Base-by-base conservation (phyloP, 2,329 filamentous ascomycete species). In the Colletotrichum agaves region DNA sequence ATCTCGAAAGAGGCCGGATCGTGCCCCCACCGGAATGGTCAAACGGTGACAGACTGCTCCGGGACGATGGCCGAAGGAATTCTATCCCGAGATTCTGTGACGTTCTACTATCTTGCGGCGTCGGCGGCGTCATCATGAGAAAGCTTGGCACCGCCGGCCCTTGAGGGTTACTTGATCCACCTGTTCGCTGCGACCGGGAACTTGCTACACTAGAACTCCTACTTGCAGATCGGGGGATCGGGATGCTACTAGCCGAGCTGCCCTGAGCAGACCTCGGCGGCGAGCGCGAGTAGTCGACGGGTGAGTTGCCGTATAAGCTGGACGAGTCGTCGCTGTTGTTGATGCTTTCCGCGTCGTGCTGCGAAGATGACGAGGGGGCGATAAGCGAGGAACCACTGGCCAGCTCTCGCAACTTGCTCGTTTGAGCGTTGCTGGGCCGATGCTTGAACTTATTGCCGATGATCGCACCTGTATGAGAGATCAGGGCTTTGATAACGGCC, bases 371-470 rank as follows among this genome's bases (percentile, higher is more conserved):
- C 19, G 79, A 72, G 3, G 73, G 72, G 31, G 85, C 80, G 27
- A 83, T 85, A 70, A 95, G 83, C 19, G 91, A 89, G 39, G 90
- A 91, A 73, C 88, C 92, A 66, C 88, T 94, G n/a, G 93, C 93
- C 64, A 97, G 84, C 77, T 98, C 94, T 46, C 94, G 89, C 37
- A 97, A 85, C 70, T 91, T 90, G 74, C 85, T 91, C 74, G 93
- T 90, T 76, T 96, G 92, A 66, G 92, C 90, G 59, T 90, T 92
- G 71, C 84, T 93, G 1, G 95, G 94, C 4, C 94, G 89, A 76
- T 97, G 93, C 75, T 93, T 93, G 79, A 99, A 93, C 77, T 99
- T 99, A 85, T 99, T 99, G 61, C 95, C 93, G 56, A 99, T 93
- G 72, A 99, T 98, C 64, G 96, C 94, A 39, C 96, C 96, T 0